Evolutionary conservation across 345 rosid genomes (phyloP), one percentile per base, ranked within the genome.

Genomic region (Geranium brycei): DNA sequence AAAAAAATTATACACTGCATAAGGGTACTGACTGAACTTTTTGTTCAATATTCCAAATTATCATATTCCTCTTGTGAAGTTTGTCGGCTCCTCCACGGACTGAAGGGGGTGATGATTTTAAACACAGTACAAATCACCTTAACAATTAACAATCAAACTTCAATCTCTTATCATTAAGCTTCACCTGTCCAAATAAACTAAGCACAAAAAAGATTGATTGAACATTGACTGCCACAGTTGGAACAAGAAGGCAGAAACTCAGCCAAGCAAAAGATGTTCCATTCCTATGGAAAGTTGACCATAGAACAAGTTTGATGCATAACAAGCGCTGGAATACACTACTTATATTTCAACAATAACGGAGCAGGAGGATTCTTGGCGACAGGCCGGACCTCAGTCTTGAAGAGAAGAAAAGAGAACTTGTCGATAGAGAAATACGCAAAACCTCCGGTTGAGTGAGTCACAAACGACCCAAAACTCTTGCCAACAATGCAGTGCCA

Each of bases 331-430:
- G 11, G 8, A 5, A 38, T 47, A 47, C 10, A 11, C 19, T 62
- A 40, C 30, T 62, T n/a, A 14, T 18, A 59, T 23, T 60, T 60
- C 53, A 47, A 47, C 53, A 47, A 2, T 11, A 13, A 13, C 13
- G 53, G 53, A 10, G 53, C 14, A 47, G 68, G 31, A 57, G 77
- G 72, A 31, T 59, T 5, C 63, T 62, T 76, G 12, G 15, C 57
- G 17, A 67, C 64, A 7, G 80, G 81, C n/a, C 72, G 77, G n/a
- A 77, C 78, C 77, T 82, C 82, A 3, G 87, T 86, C 75, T 85
- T 87, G 71, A 87, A 83, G 40, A 87, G 81, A 59, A 83, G 85
- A 66, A 87, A 70, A 63, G 66, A 81, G 55, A 83, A 69, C 65
- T 65, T 83, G 65, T 78, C 82, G 16, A 67, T 65, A 0, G 79